Evolutionary conservation across 2,329 filamentous ascomycete species (phyloP), one percentile per base, ranked within the genome.

Genomic region (Pyrenochaeta sp.): DNA sequence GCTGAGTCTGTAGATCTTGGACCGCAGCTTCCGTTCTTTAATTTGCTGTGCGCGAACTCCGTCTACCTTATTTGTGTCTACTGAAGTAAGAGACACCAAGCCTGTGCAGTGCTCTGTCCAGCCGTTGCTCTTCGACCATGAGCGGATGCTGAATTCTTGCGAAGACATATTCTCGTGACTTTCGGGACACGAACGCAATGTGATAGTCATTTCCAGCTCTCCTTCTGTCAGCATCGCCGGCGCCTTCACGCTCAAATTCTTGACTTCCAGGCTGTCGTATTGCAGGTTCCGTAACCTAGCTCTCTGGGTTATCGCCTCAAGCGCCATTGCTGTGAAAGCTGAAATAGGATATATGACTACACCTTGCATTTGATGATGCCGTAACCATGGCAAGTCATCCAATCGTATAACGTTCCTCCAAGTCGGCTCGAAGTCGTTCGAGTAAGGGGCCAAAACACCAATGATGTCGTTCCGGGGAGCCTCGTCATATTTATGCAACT

Each of bases 31-130:
- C 54, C 71, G 28, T 22, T 54, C 40, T 19, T 46, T 52, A 24
- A 34, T 36, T 10, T 48, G 25, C 1, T 36, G 50, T 0, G 53
- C 42, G 19, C 60, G 62, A 5, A 40, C 27, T 2, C 77, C 74
- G 48, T 82, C 78, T 1, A 84, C 77, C 5, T 79, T 77, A 58
- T 83, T 81, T 1, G 68, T 58, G 12, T 80, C 75, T 7, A 65
- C 63, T 8, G 70, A 61, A 45, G 74, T 72, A 3, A 83, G 78
- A 5, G 78, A 73, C 9, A 87, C 77, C 8, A 44, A 34, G 15
- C 72, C 72, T 19, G 58, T 65, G 68, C 85, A 88, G 65, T 89
- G 83, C 65, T 88, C 84, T 0, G 82, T 81, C 86, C 86, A 88
- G 10, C 83, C 82, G 40, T 83, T 78, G 12, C 73, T 78, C 13